Conservation (phyloP, 1,284 basidiomycete species). For the Gymnopus androsaceus region DNA sequence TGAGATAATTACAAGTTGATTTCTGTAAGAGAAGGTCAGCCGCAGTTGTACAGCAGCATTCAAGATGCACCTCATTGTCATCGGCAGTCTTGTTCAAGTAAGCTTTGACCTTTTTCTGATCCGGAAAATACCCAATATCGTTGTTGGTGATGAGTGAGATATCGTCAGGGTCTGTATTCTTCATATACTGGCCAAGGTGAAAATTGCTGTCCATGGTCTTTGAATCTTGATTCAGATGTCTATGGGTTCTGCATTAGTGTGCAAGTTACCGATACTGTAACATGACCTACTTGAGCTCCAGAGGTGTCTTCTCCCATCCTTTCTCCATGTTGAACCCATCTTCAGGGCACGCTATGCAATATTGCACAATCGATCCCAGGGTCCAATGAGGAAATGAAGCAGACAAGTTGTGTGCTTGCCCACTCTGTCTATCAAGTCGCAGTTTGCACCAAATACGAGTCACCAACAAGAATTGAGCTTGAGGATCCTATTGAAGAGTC, state of each 20-base stretch:
- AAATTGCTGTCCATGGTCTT: neutral
- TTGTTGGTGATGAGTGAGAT: neutral
- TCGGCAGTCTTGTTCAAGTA: slow-evolving; percentile 6
- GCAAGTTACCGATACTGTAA: neutral
- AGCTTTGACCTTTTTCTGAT: neutral
- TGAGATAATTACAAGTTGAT: slow-evolving; percentile 16
- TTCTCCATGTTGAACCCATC: slow-evolving; percentile 24
- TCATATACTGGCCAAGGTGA: neutral
- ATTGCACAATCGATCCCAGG: slow-evolving; percentile 20
- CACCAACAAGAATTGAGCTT: slow-evolving; percentile 26
- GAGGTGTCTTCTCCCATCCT: slow-evolving; percentile 1
- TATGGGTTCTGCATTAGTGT: neutral
- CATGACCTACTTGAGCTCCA: neutral
- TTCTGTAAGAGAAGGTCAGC: slow-evolving; percentile 25
- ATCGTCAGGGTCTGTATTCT: neutral
- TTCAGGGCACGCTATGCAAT: slow-evolving; percentile 24
- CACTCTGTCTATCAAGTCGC: slow-evolving; percentile 21
- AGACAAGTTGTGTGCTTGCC: slow-evolving; percentile 31
- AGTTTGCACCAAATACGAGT: slow-evolving; percentile 26
- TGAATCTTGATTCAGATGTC: neutral
- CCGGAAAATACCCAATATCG: neutral
- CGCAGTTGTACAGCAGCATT: neutral
- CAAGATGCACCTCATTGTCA: neutral
- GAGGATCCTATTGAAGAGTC: slow-evolving; percentile 19
- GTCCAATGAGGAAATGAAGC: slow-evolving; percentile 18